Evolutionary conservation across 2,329 filamentous ascomycete genomes (phyloP), one percentile per base, ranked within the genome.

Genomic region (Colletotrichum cereale): DNA sequence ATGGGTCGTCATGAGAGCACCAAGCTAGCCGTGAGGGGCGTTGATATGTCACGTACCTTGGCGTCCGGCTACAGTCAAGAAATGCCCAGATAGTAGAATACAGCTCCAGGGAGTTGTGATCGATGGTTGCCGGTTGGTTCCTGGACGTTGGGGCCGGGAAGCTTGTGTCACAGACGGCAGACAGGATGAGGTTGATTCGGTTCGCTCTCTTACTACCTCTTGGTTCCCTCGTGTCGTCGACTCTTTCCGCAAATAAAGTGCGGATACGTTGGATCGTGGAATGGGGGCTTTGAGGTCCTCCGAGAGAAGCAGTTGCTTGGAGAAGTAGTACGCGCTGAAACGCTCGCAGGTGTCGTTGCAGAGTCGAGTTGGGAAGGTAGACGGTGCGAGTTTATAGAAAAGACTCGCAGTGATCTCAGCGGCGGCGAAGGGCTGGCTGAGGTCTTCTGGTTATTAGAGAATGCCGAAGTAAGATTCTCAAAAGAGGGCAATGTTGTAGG

Each of bases 151-250:
- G 63, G 67, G 56, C 57, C 48, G 57, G 67, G 48, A 42, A 71
- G 67, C 67, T 62, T 18, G 48, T 69, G 69, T 72, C 69, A 69
- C 69, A 56, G 69, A 64, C 58, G 53, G 60, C 42, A 61, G 58
- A 68, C 18, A 62, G 14, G 8, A 29, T 31, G n/a, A 10, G 52
- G 60, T 50, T 50, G 24, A 68, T 72, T 64, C 55, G 64, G 52
- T 26, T 26, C 31, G 62, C 26, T 34, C 53, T 68, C 55, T 64
- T 72, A 60, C 69, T 58, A 65, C 69, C 40, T 64, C 44, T 69
- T 56, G 58, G 38, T 34, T 36, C 48, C 47, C 26, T 42, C n/a
- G n/a, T 47, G 11, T 55, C 38, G 53, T 61, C 44, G 57, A 16
- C 34, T n/a, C 57, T 63, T 38, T 50, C 29, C 52, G 52, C 52